phyloP scores from a whole-genome alignment of 495 filamentous ascomycete species.

The Articulospora tetracladia region DNA sequence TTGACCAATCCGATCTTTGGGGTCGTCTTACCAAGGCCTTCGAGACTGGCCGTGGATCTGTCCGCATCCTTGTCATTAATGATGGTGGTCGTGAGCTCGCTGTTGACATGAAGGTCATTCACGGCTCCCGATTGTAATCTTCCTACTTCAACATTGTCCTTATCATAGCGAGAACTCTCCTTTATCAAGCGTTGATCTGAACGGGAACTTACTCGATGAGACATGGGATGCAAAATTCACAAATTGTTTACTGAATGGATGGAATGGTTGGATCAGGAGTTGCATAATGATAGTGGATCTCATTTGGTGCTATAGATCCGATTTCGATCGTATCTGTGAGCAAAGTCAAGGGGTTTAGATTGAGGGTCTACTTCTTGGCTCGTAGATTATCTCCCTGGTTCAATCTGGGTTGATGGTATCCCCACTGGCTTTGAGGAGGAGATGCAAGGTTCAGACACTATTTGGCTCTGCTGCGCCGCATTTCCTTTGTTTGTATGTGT shows the following conservation, averaged over 20 bases:
- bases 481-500: slow-evolving; percentile 6
- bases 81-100: slow-evolving; percentile 92
- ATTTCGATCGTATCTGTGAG: neutral
- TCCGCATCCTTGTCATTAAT: slow-evolving; percentile 93
- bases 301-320: neutral
- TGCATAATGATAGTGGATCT: slow-evolving; percentile 19
- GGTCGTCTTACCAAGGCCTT: slow-evolving; percentile 79
- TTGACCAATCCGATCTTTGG: slow-evolving; percentile 89
- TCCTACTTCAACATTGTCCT: neutral
- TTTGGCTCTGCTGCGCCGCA: neutral
- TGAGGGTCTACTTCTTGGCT: slow-evolving; percentile 15
- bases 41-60: slow-evolving; percentile 84
- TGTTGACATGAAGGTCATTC: slow-evolving; percentile 98
- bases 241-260: slow-evolving; percentile 13
- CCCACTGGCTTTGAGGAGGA: slow-evolving; percentile 19
- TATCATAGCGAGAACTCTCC: slow-evolving; percentile 1
- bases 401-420: slow-evolving; percentile 12
- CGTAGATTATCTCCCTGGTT: slow-evolving; percentile 9
- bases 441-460: neutral
- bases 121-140: slow-evolving; percentile 56
- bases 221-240: slow-evolving; percentile 7
- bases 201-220: slow-evolving; percentile 2
- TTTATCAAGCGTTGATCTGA: slow-evolving; percentile 15
- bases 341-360: neutral
- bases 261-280: slow-evolving; percentile 10